Conservation (phyloP, 371 early-diverging fungal genomes). For the Dichotomocladium elegans region DNA sequence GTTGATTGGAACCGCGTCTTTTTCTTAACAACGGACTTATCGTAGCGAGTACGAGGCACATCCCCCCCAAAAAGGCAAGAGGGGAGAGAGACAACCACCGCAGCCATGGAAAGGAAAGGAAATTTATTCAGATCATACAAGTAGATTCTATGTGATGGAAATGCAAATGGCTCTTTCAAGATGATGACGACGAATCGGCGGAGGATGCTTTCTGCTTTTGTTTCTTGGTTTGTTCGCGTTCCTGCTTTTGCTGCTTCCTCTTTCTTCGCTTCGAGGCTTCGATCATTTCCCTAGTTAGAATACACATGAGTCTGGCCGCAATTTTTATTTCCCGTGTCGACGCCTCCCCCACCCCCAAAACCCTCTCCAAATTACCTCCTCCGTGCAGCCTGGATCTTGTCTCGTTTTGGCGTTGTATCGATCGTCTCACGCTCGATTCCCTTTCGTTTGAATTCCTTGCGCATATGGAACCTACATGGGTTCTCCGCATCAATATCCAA, state of each 20-base stretch:
- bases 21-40: no score
- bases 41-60: no score
- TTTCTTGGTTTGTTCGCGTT: constrained; percentile 19
- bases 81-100: no score
- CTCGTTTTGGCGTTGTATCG: constrained; percentile 30
- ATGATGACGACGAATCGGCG: background rate
- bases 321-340: background rate
- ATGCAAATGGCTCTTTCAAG: background rate
- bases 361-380: constrained; percentile 19
- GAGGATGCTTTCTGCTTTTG: constrained; percentile 4
- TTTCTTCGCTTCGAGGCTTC: constrained; percentile 39
- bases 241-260: constrained; percentile 15
- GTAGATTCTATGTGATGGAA: no score
- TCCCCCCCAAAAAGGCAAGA: no score
- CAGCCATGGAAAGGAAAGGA: no score
- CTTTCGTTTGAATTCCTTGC: constrained; percentile 17
- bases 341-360: background rate
- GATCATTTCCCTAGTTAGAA: constrained; percentile 39
- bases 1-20: no score
- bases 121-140: no score
- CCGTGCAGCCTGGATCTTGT: constrained; percentile 19
- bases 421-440: constrained; percentile 28
- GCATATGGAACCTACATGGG: constrained; percentile 22
- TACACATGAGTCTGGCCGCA: no score
- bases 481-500: no score